Evolutionary conservation across 1,284 basidiomycete genomes (phyloP), one percentile per base, ranked within the genome.

Genomic region (Cryptococcus sp.): DNA sequence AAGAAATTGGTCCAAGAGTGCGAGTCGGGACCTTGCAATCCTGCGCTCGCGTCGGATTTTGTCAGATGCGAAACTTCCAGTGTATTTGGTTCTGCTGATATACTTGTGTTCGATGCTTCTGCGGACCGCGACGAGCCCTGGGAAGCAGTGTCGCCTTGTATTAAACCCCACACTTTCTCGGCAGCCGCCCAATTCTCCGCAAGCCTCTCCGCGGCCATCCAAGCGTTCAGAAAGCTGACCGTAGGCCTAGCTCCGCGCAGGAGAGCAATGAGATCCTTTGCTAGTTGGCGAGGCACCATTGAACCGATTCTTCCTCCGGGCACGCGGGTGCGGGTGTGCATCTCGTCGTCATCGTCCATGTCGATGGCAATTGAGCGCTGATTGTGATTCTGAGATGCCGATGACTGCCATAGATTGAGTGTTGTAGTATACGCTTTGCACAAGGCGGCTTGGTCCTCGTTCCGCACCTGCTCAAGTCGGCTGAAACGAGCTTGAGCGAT

Each of bases 151-250:
- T 39, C 23, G 39, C 45, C 30, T 25, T 56, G 35, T 52, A 67
- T 63, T n/a, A 61, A 17, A 22, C 58, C 39, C 60, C 62, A 65
- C 2, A 69, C 50, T 5, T 16, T 41, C 15, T 51, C 27, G 2
- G 61, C 55, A n/a, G 20, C 27, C 7, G 55, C 52, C 17, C 55
- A 48, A 50, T 68, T 61, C 13, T 50, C 51, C 7, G 59, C 54
- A 10, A 55, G 19, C 39, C 54, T 43, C 47, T 71, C 70, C 17
- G 68, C 66, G 20, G 57, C 63, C 52, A 69, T 54, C 70, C 70
- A 71, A 4, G 53, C 52, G 23, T 57, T 67, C 22, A 67, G 22
- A 47, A 71, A 71, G 13, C 38, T 41, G 8, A 54, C 22, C 6
- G 55, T 52, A 0, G 65, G 54, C 30, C 22, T 17, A 19, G 38